Base-by-base conservation (phyloP, 106 monocot species). In the Iris macrosiphon region DNA sequence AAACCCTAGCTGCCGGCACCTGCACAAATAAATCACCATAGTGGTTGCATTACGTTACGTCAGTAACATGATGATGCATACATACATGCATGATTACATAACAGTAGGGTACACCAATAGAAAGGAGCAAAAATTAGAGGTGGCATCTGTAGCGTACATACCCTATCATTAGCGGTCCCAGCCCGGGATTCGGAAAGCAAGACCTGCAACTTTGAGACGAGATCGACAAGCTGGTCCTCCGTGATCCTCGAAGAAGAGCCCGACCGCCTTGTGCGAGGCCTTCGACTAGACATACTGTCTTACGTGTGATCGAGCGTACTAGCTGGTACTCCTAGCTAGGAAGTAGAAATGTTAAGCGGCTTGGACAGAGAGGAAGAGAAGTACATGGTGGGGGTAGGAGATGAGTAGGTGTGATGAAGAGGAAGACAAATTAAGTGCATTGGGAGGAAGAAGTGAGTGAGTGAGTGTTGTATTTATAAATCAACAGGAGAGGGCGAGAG, bases 191-290 rank as follows among this genome's bases (percentile, higher is more conserved):
- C 71, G 1, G 89, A 84, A 19, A 90, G 74, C 13, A 84, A 44
- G 0, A 63, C 67, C 26, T 77, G 84, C 30, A 90, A 59, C 57
- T 90, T 90, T 48, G 89, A 77, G 47, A 90, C 21, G 15, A 90
- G 77, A 4, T 84, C 89, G 34, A 59, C 25, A 49, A 90, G 80
- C 52, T 90, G 89, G 16, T 90, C 89, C 5, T 90, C 80, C 0
- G 84, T 66, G 59, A 84, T 84, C 59, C 71, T 67, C 26, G 75
- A 17, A 49, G 67, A 55, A 25, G 72, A 49, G 23, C 52, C 55
- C 6, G 70, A 60, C 42, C 56, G 69, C 47, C 71, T 74, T 12
- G 79, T 54, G 5, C 62, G 55, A 5, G 81, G 71, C 30, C 84
- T 67, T 41, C 89, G 75, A 59, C 75, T 75, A 25, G 81, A 68